Evolutionary conservation across 1,284 basidiomycete species (phyloP).

Genomic region (Ceratobasidium theobromae): DNA sequence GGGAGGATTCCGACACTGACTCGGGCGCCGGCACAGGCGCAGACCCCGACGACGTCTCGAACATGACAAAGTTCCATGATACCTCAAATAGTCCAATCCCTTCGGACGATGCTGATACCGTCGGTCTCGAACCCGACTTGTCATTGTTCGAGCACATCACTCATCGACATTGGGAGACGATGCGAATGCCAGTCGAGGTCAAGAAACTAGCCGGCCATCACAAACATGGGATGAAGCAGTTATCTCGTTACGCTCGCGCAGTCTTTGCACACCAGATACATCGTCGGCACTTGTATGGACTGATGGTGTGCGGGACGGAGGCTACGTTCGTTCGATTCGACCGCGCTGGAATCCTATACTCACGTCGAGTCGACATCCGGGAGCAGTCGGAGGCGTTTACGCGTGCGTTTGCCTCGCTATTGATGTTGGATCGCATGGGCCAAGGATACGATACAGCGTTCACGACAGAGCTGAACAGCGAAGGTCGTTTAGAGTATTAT

Average conservation of each 20-base stretch:
- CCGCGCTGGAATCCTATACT: slow-evolving; percentile 11
- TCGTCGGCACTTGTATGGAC: slow-evolving; percentile 19
- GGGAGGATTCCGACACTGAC: no score
- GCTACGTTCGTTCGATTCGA: slow-evolving; percentile 20
- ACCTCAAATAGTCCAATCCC: no score
- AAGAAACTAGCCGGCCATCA: not conserved
- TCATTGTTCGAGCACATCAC: no score
- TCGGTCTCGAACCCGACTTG: no score
- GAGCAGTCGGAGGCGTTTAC: not conserved
- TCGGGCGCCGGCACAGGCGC: no score
- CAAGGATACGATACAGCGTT: slow-evolving; percentile 11
- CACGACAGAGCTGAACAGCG: not conserved
- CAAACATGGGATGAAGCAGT: slow-evolving; percentile 11
- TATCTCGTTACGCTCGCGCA: slow-evolving; percentile 7
- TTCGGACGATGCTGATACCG: no score
- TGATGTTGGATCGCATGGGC: not conserved
- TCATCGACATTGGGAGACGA: slow-evolving; percentile 20
- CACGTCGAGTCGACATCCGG: not conserved
- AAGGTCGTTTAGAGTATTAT: not conserved
- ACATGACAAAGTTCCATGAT: no score
- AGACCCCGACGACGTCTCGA: no score
- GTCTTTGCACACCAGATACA: slow-evolving; percentile 15
- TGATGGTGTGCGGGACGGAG: not conserved
- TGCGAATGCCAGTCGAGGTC: slow-evolving; percentile 13
- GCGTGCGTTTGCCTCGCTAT: slow-evolving; percentile 4